Evolutionary conservation across 1,139 yeast genomes (phyloP).

Genomic region (Lodderomyces jiufengensis): DNA sequence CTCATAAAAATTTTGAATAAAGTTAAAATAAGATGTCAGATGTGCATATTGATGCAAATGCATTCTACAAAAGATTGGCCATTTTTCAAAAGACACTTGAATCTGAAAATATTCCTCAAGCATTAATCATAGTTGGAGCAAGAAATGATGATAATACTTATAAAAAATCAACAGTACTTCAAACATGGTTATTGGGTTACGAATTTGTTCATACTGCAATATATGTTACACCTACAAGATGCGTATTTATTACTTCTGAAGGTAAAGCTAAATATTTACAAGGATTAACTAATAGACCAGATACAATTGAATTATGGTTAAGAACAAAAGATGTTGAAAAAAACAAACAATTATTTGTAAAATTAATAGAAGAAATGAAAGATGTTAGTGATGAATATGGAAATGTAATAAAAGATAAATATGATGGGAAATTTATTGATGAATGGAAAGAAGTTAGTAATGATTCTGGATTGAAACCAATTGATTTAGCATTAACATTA

Average conservation of each 20-base stretch:
- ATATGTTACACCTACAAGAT: slow-evolving; percentile 57
- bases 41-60: slow-evolving; percentile 36
- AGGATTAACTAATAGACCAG: slow-evolving; percentile 42
- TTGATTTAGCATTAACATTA: slow-evolving; percentile 59
- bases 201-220: slow-evolving; percentile 91
- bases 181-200: slow-evolving; percentile 90
- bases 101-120: slow-evolving; percentile 46
- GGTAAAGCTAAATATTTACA: slow-evolving; percentile 83
- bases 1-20: too few species aligned
- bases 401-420: slow-evolving; percentile 64
- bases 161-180: slow-evolving; percentile 83
- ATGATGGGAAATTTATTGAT: slow-evolving; percentile 75
- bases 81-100: slow-evolving; percentile 38
- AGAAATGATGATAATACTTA: slow-evolving; percentile 86
- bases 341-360: slow-evolving; percentile 61
- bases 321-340: slow-evolving; percentile 81
- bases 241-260: slow-evolving; percentile 71
- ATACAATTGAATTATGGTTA: slow-evolving; percentile 63
- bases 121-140: slow-evolving; percentile 75
- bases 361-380: slow-evolving; percentile 51
- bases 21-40: too few species aligned
- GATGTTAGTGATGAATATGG: slow-evolving; percentile 54
- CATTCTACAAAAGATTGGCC: slow-evolving; percentile 41
- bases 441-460: slow-evolving; percentile 71
- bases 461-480: slow-evolving; percentile 33